Evolutionary conservation across 2,329 filamentous ascomycete genomes (phyloP), one percentile per base, ranked within the genome.

Genomic region (Tolypocladium tropicale): DNA sequence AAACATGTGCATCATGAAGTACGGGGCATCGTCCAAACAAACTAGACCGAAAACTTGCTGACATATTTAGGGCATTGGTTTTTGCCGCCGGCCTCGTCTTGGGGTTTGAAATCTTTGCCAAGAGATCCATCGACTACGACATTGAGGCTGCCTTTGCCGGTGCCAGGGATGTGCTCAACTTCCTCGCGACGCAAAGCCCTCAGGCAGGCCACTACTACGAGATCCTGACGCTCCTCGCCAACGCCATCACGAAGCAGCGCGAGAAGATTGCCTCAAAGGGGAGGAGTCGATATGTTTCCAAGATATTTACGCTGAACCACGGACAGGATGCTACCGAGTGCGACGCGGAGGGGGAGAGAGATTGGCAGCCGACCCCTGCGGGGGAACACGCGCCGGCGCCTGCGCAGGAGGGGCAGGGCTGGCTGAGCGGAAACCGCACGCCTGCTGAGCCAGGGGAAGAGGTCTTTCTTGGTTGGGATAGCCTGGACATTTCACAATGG

Each of bases 1-100:
- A 10, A 83, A 83, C 55, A 82, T 83, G 80, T 80, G 78, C 41
- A 76, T 84, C 6, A 67, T 84, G 55, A 84, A 83, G 80, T 81
- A 66, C 66, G 76, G 33, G 16, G 10, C 36, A 3, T 2, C 0
- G 12, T n/a, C 18, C 9, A 10, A 1, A 25, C 37, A 0, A 4
- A 16, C 12, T 18, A 7, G 16, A n/a, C 9, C 1, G 11, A 14
- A 0, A 16, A 6, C 23, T 34, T 23, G n/a, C 30, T 56, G 41
- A 58, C 21, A 0, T 4, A 3, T n/a, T 12, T 53, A 80, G 77
- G 57, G 78, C 77, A 21, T 75, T 78, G 56, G 69, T 82, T 0
- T 84, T 84, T 56, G 78, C 79, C 0, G 78, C 81, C 2, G 81
- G 80, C 0, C 66, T 84, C 0, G 75, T 84, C 0, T 70, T 84